Evolutionary conservation across 495 filamentous ascomycete species (phyloP), one percentile per base, ranked within the genome.

Genomic region (Neurospora africana): DNA sequence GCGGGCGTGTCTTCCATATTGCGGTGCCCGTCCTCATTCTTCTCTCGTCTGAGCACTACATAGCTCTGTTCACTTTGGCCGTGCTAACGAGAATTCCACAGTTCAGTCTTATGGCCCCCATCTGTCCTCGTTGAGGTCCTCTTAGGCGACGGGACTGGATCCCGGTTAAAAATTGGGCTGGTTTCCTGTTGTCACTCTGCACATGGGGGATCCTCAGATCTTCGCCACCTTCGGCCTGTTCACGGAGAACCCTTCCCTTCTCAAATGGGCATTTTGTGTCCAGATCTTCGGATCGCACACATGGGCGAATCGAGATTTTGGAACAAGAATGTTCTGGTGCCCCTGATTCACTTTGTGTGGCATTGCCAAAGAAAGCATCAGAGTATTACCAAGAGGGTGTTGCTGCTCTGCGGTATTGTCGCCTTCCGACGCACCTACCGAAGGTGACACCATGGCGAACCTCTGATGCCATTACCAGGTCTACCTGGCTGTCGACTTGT

Each of bases 291-390:
- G 47, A 39, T 23, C 70, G 13, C 30, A 68, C 33, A 5, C 47
- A 68, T 68, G 53, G 70, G 5, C 47, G 70, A 71, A 67, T 53
- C 70, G 53, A 71, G 37, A 21, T 23, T 21, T 68, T 68, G 70
- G 53, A 38, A 68, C n/a, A 2, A 53, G 5, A 17, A 58, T 27
- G 6, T 58, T 30, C 27, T 30, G 53, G 53, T 17, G 27, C 6
- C 53, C 13, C 53, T 61, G 27, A 61, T 61, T 61, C 15, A 61
- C 27, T 5, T 9, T 23, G 17, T 13, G 17, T 13, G 27, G 23
- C 13, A 19, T 33, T 61, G 2, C 53, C 53, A 61, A 61, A 61
- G 23, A 61, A 61, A 61, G 27, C 53, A 27, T 68, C 35, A 11
- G 17, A n/a, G 53, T 21, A 4, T 41, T 2, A 9, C 70, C 70